Evolutionary conservation across 2,329 filamentous ascomycete species (phyloP), one percentile per base, ranked within the genome.

Genomic region (Kalmusia sp.): DNA sequence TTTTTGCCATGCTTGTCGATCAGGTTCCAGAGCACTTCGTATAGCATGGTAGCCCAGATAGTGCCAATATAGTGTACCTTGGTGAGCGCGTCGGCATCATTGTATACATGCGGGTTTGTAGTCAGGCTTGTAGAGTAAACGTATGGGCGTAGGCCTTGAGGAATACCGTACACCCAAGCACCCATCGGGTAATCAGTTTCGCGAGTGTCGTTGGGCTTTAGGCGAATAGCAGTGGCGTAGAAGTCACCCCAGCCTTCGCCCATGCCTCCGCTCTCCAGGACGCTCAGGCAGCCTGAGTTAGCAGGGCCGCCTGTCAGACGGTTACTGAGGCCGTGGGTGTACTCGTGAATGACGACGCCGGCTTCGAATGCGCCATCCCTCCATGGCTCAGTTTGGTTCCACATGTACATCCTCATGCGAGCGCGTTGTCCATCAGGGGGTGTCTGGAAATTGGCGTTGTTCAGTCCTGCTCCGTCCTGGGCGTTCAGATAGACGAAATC

Each of bases 371-470:
- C 71, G 52, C 79, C 80, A 67, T 87, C 84, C 6, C 83, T 77
- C 49, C 75, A 64, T 0, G 82, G 82, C 0, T 68, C 79, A 6
- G 79, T 76, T 8, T 61, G 58, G 7, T 75, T 80, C 81, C 82
- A 87, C 41, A 86, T 68, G 64, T 80, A 85, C 83, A 86, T 86
- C 19, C 80, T 69, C 84, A 87, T 86, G 25, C 82, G 78, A 12
- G 79, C 80, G 2, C 72, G 68, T 35, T 74, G 66, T 7, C 83
- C 83, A 55, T 86, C 83, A 0, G 77, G 74, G 0, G 81, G 81
- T 0, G 82, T 82, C 11, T 77, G 75, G 57, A 85, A 85, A 70
- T 82, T 79, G 51, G 83, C 83, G 51, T 84, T 85, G 73, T 86
- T 82, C 3, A 71, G 77, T 7, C 76, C 78, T 0, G 75, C 76